Percentiles rank a stretch among this genome's conserved stretches.
Conservation (phyloP, 495 filamentous ascomycete species). For the Xylaria bambusicola region DNA sequence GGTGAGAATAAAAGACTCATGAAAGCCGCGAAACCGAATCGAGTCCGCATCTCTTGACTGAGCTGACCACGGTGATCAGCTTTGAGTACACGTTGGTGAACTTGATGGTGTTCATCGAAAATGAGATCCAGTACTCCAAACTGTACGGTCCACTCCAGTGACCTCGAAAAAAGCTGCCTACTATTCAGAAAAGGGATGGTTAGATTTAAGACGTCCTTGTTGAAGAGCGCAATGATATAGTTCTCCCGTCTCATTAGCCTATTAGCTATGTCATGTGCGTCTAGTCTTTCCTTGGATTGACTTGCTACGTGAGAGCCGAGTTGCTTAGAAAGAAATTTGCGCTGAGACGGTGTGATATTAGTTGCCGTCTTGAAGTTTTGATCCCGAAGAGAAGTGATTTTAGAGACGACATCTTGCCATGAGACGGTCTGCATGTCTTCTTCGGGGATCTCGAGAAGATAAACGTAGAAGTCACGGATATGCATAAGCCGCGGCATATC, state of each 20-base stretch:
- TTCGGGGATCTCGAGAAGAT: constrained; percentile 85
- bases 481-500: constrained; percentile 73
- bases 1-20: constrained; percentile 87
- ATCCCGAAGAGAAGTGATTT: constrained; percentile 85
- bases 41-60: constrained; percentile 69
- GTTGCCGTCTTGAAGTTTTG: constrained; percentile 81
- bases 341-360: constrained; percentile 51
- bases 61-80: constrained; percentile 76
- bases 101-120: constrained; percentile 83
- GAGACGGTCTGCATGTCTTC: constrained; percentile 93
- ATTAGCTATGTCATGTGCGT: constrained; percentile 96
- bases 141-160: constrained; percentile 84
- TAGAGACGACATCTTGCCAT: constrained; percentile 91
- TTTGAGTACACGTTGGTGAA: constrained; percentile 79
- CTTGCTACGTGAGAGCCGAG: constrained; percentile 53
- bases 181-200: constrained; percentile 80
- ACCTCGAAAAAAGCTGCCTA: constrained; percentile 75
- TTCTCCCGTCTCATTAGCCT: constrained; percentile 95
- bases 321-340: constrained; percentile 59
- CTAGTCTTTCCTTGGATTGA: constrained; percentile 92
- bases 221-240: constrained; percentile 92
- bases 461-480: constrained; percentile 85
- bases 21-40: constrained; percentile 78
- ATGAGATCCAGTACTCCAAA: constrained; percentile 90
- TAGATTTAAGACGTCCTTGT: constrained; percentile 91